Evolutionary conservation across 2,329 filamentous ascomycete genomes (phyloP).

Genomic region (Colletotrichum theobromicola): DNA sequence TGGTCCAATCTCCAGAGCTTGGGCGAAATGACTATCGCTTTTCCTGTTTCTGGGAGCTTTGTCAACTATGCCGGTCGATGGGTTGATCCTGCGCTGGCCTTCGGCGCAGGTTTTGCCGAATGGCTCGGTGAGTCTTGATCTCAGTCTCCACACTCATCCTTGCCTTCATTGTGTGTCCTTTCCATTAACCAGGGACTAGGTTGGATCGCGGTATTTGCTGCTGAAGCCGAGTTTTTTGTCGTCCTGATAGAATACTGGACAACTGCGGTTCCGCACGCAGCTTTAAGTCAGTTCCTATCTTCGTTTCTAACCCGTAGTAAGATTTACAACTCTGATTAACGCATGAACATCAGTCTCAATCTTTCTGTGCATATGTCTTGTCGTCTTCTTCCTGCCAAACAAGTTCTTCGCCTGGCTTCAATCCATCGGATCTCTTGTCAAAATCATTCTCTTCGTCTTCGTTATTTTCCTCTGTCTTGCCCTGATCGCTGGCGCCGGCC

Average conservation of each 20-base stretch:
- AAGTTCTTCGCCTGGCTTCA: not conserved
- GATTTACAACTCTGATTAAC: not conserved
- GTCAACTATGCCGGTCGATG: constrained; percentile 41
- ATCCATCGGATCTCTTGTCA: not conserved
- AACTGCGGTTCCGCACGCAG: not conserved
- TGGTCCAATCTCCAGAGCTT: constrained; percentile 23
- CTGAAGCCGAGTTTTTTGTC: not conserved
- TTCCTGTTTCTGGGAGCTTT: constrained; percentile 39
- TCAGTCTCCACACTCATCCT: not conserved
- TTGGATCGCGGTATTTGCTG: not conserved
- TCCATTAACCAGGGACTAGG: not conserved
- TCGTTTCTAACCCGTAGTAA: accelerated
- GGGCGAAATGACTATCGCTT: constrained; percentile 40
- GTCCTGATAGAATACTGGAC: not conserved
- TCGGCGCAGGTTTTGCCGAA: constrained; percentile 40
- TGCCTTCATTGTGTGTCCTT: not conserved
- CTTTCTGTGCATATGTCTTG: not conserved
- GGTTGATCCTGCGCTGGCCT: constrained; percentile 41
- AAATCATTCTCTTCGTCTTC: not conserved
- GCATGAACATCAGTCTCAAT: not conserved
- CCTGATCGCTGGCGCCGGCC: not conserved
- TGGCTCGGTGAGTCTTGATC: constrained; percentile 9
- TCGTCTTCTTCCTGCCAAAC: not conserved
- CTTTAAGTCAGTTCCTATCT: not conserved
- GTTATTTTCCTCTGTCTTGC: not conserved